A percentile compares a stretch with the other conserved stretches of the same genome.
Evolutionary conservation across 2,329 filamentous ascomycete species (phyloP).

Genomic region (Fusarium clavum): DNA sequence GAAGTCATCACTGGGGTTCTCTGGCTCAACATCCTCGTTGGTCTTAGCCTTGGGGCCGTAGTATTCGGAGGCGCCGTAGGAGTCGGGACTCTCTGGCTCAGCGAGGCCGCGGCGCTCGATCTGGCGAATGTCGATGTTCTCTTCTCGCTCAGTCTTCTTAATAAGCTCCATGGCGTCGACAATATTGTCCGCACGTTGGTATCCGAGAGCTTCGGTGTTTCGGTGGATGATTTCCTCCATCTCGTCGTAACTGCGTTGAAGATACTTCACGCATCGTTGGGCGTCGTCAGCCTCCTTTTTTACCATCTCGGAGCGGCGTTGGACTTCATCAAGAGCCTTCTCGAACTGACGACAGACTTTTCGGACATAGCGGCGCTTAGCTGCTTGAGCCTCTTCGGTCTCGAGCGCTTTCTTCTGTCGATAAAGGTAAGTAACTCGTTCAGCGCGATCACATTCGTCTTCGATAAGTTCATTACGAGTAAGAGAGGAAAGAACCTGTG

Average conservation of each 20-base stretch:
- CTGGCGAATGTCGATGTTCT: not conserved
- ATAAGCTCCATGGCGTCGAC: conserved; percentile 2
- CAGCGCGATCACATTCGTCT: conserved; percentile 8
- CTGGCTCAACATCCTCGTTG: not conserved
- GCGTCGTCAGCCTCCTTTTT: conserved; percentile 8
- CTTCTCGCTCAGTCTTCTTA: conserved; percentile 2
- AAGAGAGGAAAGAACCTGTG: not conserved
- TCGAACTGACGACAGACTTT: conserved; percentile 14
- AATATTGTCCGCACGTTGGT: not conserved
- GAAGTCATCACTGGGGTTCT: not conserved
- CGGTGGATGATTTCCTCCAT: conserved; percentile 3
- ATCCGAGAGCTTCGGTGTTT: not conserved
- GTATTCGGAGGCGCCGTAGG: not conserved
- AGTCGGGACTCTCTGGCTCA: conserved; percentile 6
- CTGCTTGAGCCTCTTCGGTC: not conserved
- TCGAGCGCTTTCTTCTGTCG: not conserved
- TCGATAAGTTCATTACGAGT: conserved; percentile 6
- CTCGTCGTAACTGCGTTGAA: not conserved
- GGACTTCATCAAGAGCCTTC: not conserved
- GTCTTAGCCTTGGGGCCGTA: not conserved
- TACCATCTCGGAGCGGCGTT: not conserved
- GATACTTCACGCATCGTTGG: not conserved
- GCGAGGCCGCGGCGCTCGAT: not conserved
- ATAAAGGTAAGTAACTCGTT: not conserved
- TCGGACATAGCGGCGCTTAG: not conserved